Percentiles rank a stretch among this genome's conserved stretches.
These are phyloP conservation scores for Elaeagnus macrophylla DNA, from an alignment of 306 rosid species.

Conservation along the genomic window DNA sequence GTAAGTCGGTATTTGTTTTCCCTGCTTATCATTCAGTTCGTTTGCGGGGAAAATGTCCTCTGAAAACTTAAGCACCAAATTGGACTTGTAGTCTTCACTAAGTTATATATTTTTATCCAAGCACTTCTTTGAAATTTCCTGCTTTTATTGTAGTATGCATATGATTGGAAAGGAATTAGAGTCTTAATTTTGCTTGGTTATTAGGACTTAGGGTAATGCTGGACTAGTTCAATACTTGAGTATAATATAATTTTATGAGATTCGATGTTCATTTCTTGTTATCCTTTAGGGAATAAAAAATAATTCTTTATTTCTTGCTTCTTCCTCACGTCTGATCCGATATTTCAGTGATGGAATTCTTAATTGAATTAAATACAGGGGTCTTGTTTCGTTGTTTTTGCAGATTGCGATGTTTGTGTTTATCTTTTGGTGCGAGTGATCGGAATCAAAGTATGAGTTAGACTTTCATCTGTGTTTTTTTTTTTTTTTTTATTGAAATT, in stretches of 20 bases:
- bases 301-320: not conserved
- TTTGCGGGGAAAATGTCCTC: constrained; percentile 9
- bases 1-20: constrained; percentile 15
- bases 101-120: too few relatives aligned
- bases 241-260: too few relatives aligned
- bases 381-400: not conserved
- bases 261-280: not conserved
- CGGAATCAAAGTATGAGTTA: not conserved
- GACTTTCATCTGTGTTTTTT: constrained; percentile 11
- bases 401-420: not conserved
- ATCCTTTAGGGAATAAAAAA: not conserved
- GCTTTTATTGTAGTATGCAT: not conserved
- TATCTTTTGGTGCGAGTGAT: not conserved
- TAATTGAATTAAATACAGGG: not conserved
- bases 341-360: not conserved
- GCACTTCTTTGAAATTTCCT: not conserved
- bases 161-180: not conserved
- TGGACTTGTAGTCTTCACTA: too few relatives aligned
- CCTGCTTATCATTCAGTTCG: constrained; percentile 14
- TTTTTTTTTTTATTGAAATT: not conserved
- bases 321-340: not conserved
- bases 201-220: too few relatives aligned
- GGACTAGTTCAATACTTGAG: too few relatives aligned
- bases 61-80: too few relatives aligned
- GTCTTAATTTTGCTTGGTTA: not conserved